phyloP scores from a whole-genome alignment of 345 rosid species.

The Citrus sp. region DNA sequence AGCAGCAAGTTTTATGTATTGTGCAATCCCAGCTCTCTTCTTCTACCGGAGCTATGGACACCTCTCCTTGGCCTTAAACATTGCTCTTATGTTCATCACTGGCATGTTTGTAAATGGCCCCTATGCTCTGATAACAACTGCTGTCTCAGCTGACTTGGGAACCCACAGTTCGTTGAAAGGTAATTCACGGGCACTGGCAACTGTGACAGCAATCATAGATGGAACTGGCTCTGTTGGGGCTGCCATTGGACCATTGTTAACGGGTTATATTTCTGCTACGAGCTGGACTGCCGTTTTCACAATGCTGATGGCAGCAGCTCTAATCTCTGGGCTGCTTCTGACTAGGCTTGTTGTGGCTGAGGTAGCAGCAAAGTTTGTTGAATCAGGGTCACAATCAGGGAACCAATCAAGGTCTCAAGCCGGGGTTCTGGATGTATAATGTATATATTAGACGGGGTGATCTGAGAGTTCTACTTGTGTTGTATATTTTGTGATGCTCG shows the following conservation, averaged over 20 bases:
- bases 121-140: slow-evolving; percentile 91
- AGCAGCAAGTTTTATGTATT: slow-evolving; percentile 89
- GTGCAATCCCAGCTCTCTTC: slow-evolving; percentile 84
- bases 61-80: slow-evolving; percentile 57
- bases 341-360: slow-evolving; percentile 80
- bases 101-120: slow-evolving; percentile 96
- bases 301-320: slow-evolving; percentile 90
- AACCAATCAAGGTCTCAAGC: slow-evolving; percentile 19
- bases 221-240: slow-evolving; percentile 99
- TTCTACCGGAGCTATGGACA: slow-evolving; percentile 83
- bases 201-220: slow-evolving; percentile 94
- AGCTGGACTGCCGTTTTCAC: slow-evolving; percentile 92
- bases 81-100: slow-evolving; percentile 66
- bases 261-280: slow-evolving; percentile 80
- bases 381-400: slow-evolving; percentile 34
- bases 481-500: slow-evolving; percentile 5
- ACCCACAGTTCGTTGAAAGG: slow-evolving; percentile 90
- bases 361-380: slow-evolving; percentile 60
- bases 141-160: slow-evolving; percentile 93
- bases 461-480: background rate
- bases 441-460: background rate
- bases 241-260: slow-evolving; percentile 85
- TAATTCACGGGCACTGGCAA: slow-evolving; percentile 87
- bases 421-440: slow-evolving; percentile 25
- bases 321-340: slow-evolving; percentile 71